Percentiles rank a stretch among this genome's conserved stretches.
phyloP scores from a whole-genome alignment of 1,284 basidiomycete genomes.

The Schizopora paradoxa region DNA sequence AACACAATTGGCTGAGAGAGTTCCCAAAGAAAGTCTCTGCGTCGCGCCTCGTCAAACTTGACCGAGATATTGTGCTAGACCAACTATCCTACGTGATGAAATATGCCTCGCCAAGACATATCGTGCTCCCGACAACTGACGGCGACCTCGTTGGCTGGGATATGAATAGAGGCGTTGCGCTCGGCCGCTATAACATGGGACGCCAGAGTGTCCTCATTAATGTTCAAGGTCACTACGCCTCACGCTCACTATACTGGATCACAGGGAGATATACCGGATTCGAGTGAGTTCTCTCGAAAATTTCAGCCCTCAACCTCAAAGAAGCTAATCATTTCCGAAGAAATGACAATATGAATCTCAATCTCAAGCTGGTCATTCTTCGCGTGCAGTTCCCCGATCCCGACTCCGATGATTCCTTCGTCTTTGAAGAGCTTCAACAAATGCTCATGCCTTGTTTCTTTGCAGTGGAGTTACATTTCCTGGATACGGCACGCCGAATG shows the following conservation, averaged over 20 bases:
- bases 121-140: conserved; percentile 15
- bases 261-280: conserved; percentile 14
- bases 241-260: conserved; percentile 17
- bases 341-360: too few species aligned
- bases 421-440: conserved; percentile 14
- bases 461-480: conserved; percentile 14
- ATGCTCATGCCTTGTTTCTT: conserved; percentile 13
- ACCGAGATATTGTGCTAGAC: conserved; percentile 15
- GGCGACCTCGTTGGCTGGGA: conserved; percentile 16
- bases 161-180: conserved; percentile 1
- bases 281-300: conserved; percentile 8
- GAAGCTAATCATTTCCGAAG: conserved; percentile 6
- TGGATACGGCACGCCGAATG: conserved; percentile 15
- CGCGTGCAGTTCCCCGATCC: conserved; percentile 18
- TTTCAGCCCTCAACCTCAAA: neutral
- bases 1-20: conserved; percentile 11
- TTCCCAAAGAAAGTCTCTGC: conserved; percentile 4
- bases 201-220: conserved; percentile 13
- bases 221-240: conserved; percentile 15
- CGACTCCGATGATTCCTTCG: conserved; percentile 7
- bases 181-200: conserved; percentile 14
- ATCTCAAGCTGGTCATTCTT: conserved; percentile 12
- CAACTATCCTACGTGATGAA: conserved; percentile 18
- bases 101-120: conserved; percentile 14
- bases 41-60: conserved; percentile 7